phyloP scores from a whole-genome alignment of 306 rosid species.

The Casuarina glauca region DNA sequence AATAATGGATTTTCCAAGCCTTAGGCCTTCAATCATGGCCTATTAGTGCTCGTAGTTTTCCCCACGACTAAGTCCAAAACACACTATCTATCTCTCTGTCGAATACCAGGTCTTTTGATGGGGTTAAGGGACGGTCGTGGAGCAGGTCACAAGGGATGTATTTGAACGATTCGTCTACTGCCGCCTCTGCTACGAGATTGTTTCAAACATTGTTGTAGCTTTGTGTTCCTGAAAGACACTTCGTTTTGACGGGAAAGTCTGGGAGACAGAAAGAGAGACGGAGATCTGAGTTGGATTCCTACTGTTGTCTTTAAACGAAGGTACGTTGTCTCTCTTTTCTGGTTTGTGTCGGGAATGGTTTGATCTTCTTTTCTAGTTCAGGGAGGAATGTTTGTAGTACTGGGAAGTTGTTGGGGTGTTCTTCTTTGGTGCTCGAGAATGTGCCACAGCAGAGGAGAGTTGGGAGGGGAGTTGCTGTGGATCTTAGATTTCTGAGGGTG shows the following conservation, averaged over 20 bases:
- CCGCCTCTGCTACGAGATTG: not conserved
- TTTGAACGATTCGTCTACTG: constrained; percentile 17
- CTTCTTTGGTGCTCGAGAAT: constrained; percentile 30
- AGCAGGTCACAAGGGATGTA: not conserved
- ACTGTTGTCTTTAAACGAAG: constrained; percentile 15
- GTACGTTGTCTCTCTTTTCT: constrained; percentile 5
- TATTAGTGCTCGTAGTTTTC: constrained; percentile 55
- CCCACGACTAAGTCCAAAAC: constrained; percentile 52
- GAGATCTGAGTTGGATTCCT: not conserved
- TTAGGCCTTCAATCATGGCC: constrained; percentile 47
- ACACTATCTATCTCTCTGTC: not conserved
- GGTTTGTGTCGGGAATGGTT: not conserved
- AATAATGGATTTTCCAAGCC: not conserved
- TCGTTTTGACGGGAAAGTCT: constrained; percentile 22
- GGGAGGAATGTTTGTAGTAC: constrained; percentile 23
- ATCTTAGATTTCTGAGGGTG: constrained; percentile 21
- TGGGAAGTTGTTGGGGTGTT: not conserved
- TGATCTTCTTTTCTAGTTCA: constrained; percentile 3
- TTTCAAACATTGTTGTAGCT: constrained; percentile 12
- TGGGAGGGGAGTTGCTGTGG: constrained; percentile 3
- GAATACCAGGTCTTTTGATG: not conserved
- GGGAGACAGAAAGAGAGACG: not conserved
- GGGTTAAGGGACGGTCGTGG: constrained; percentile 21
- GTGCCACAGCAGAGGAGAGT: not conserved
- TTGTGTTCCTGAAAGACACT: not conserved